Evolutionary conservation across 2,329 filamentous ascomycete genomes (phyloP).

Genomic region (Ascosphaera pollenicola): DNA sequence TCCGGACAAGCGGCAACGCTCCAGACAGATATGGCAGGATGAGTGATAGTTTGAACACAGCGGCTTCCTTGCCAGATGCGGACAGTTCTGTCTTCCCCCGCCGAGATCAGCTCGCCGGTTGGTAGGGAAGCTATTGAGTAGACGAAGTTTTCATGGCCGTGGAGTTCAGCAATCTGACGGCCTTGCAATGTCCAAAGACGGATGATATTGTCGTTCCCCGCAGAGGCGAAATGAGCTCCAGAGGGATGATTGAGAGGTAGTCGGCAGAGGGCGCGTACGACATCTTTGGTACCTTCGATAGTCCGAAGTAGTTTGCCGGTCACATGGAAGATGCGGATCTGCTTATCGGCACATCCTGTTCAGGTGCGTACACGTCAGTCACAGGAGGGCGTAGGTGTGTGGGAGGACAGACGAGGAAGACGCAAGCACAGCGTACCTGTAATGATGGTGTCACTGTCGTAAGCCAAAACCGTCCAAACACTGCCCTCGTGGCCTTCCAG

Average conservation of each 20-base stretch:
- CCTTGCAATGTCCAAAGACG: constrained; percentile 72
- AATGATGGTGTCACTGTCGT: constrained; percentile 57
- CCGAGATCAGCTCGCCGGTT: constrained; percentile 70
- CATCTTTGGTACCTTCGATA: constrained; percentile 51
- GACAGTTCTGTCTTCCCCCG: constrained; percentile 84
- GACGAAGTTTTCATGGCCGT: constrained; percentile 86
- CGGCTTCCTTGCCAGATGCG: constrained; percentile 65
- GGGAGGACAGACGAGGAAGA: constrained; percentile 3
- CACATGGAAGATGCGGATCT: constrained; percentile 59
- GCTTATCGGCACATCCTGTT: constrained; percentile 62
- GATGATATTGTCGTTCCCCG: constrained; percentile 78
- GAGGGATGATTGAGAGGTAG: constrained; percentile 55
- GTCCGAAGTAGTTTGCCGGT: constrained; percentile 40
- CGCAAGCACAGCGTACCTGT: constrained; percentile 30
- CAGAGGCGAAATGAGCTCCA: constrained; percentile 81
- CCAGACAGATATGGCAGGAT: constrained; percentile 95
- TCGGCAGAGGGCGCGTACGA: constrained; percentile 71
- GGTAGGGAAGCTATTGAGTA: constrained; percentile 63
- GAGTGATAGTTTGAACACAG: constrained; percentile 88
- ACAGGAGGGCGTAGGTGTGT: background rate
- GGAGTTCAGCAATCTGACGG: constrained; percentile 50
- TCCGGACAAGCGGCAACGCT: constrained; percentile 59
- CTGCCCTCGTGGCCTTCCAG: constrained; percentile 58
- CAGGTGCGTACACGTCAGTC: constrained; percentile 5
- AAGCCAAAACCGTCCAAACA: constrained; percentile 80